Evolutionary conservation across 2,329 filamentous ascomycete genomes (phyloP).

Genomic region (Talaromyces marneffei): DNA sequence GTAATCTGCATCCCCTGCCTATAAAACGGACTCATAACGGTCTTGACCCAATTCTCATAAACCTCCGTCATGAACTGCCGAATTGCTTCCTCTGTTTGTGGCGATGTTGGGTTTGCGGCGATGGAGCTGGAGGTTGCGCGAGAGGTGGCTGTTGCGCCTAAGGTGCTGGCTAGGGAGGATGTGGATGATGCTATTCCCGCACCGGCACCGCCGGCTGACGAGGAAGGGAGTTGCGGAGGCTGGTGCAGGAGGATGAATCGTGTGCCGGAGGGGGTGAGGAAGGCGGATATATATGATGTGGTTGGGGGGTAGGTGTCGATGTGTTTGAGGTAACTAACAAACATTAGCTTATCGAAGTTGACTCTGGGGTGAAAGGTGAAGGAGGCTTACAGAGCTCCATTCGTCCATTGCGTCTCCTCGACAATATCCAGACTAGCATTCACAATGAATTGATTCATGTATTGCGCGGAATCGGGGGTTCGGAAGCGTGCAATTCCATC

Average conservation of each 20-base stretch:
- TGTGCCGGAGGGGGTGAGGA: constrained; percentile 84
- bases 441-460: constrained; percentile 96
- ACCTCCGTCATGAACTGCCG: constrained; percentile 92
- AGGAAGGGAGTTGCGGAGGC: constrained; percentile 51
- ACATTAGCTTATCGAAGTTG: constrained; percentile 8
- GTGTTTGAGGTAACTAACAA: constrained; percentile 79
- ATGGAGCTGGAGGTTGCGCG: constrained; percentile 61
- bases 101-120: constrained; percentile 75
- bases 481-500: constrained; percentile 87
- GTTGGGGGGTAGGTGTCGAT: constrained; percentile 82
- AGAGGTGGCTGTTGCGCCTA: constrained; percentile 19
- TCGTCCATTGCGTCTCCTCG: constrained; percentile 93
- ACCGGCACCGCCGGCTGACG: constrained; percentile 20
- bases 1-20: constrained; percentile 73
- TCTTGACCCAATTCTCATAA: constrained; percentile 95
- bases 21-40: constrained; percentile 96
- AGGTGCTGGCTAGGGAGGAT: constrained; percentile 24
- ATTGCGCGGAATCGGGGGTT: constrained; percentile 79
- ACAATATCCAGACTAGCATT: constrained; percentile 92
- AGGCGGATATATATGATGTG: constrained; percentile 90
- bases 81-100: constrained; percentile 91
- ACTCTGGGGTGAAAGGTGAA: neutral
- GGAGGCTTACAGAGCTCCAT: constrained; percentile 64
- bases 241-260: constrained; percentile 94
- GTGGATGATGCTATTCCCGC: constrained; percentile 17